These are phyloP conservation scores for Solanum habrochaites DNA, from an alignment of 257 asterid genomes.

Conservation along the genomic window DNA sequence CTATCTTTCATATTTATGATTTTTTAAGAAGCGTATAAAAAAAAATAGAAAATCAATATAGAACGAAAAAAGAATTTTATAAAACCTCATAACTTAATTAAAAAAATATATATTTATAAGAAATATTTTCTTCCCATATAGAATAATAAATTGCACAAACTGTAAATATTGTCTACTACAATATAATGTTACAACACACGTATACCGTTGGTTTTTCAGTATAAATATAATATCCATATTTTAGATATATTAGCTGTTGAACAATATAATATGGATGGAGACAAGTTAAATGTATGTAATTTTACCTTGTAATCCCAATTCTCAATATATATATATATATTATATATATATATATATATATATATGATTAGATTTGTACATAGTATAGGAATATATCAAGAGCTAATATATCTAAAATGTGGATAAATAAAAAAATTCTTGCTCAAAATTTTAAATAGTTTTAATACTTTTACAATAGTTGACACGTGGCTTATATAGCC, in stretches of 20 bases:
- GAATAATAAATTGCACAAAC: not conserved
- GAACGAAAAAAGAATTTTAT: not conserved
- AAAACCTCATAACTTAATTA: not conserved
- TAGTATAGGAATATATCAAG: not conserved
- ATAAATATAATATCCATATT: not conserved
- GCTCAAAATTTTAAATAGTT: not conserved
- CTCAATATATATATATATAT: no score
- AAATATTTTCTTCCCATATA: not conserved
- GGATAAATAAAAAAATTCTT: not conserved
- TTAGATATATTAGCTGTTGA: not conserved
- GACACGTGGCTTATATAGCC: not conserved
- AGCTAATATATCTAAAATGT: not conserved
- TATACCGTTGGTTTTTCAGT: not conserved
- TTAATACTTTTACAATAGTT: not conserved
- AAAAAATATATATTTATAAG: not conserved
- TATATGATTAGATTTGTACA: not conserved
- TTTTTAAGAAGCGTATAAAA: no score
- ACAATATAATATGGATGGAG: not conserved
- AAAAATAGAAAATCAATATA: not conserved
- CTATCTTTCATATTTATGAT: no score
- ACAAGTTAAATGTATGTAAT: not conserved
- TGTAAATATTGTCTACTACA: not conserved
- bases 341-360: no score
- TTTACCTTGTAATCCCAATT: not conserved
- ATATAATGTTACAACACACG: not conserved